These are phyloP conservation scores for Leishmania aethiopica DNA, from an alignment of 208 protist genomes.

Conservation along the genomic window DNA sequence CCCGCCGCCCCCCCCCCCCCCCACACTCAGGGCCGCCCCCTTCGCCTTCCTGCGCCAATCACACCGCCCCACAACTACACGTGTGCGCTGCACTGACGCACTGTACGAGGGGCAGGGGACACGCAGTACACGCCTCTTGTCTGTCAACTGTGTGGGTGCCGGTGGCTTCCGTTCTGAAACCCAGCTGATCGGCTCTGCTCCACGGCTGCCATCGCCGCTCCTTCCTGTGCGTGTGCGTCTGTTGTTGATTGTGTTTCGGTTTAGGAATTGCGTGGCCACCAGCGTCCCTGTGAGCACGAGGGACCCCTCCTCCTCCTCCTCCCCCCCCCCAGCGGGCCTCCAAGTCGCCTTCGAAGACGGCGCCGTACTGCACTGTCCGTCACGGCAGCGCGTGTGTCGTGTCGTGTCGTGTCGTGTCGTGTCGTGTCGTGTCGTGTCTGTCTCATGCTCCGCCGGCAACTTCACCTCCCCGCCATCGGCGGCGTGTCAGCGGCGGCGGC, in stretches of 20 bases:
- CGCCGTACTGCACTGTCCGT: neutral
- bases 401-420: neutral
- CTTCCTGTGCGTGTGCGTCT: neutral
- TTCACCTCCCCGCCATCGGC: neutral
- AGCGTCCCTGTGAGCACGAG: too few species aligned
- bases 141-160: too few species aligned
- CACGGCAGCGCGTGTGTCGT: neutral
- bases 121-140: too few species aligned
- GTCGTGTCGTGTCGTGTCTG: neutral
- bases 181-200: too few species aligned
- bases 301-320: neutral
- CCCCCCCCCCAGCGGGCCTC: neutral
- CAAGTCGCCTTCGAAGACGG: neutral
- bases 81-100: neutral
- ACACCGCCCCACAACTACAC: neutral
- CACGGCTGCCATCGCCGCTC: neutral
- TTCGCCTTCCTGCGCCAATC: neutral
- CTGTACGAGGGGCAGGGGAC: too few species aligned
- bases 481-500: neutral
- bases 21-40: neutral
- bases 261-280: neutral
- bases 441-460: conserved; percentile 23
- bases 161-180: too few species aligned
- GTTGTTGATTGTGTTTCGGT: neutral
- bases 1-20: neutral